Evolutionary conservation across 2,329 filamentous ascomycete genomes (phyloP), one percentile per base, ranked within the genome.

Genomic region (Penicillium aurantiogriseum): DNA sequence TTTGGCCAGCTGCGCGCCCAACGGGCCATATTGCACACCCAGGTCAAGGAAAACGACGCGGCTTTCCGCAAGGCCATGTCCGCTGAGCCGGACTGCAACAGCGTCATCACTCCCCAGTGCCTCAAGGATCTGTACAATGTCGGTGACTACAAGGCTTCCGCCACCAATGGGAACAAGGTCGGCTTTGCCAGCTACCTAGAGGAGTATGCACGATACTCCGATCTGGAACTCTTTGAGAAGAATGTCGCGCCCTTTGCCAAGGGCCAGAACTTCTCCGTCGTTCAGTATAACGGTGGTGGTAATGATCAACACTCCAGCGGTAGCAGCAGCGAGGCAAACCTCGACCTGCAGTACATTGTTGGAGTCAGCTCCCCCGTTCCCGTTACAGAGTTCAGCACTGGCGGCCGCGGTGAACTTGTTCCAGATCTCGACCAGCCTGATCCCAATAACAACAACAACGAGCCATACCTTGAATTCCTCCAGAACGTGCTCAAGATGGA

Each of bases 331-430:
- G 80, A 82, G 63, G 80, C 79, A 51, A 81, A 82, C 62, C 71
- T 82, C 19, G 80, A 83, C 58, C 72, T 79, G 38, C 78, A 82
- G 63, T 81, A 81, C 58, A 80, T 80, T 5, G 60, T 78, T 42
- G 77, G 78, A 31, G 60, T 81, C 15, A 74, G 76, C 55, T 64
- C 75, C 11, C 78, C 79, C 0, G 64, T 80, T 17, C 74, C 76
- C 2, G 75, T 77, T 13, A 77, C 73, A 10, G 80, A 80, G 60
- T 82, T 74, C 67, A 80, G 75, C 67, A 80, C 78, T 33, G 75
- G 76, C 35, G 77, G 77, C n/a, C 77, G 76, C 38, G 79, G 76
- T 13, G 62, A 67, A 4, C 71, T 81, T 8, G 69, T 82, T 11
- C 79, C 80, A 0, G 79, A 82, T 61, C 70, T 81, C 1, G 79